Conservation (phyloP, 306 rosid genomes). For the Castanopsis chinensis region DNA sequence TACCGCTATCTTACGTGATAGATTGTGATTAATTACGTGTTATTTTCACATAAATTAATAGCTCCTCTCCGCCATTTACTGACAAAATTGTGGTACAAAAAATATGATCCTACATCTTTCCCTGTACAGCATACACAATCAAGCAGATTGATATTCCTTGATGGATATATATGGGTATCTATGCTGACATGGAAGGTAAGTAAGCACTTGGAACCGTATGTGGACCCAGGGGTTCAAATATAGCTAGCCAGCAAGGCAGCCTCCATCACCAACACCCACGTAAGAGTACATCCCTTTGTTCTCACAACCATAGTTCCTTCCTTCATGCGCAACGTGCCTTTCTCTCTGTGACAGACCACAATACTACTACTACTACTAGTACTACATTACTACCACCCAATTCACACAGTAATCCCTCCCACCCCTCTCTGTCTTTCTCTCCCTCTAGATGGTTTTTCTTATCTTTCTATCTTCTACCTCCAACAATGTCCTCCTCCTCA, state of each 20-base stretch:
- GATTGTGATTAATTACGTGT: rapidly evolving
- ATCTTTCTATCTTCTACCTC: background rate
- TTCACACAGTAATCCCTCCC: background rate
- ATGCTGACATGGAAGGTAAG: background rate
- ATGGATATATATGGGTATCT: background rate
- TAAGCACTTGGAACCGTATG: background rate
- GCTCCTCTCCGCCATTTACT: no score
- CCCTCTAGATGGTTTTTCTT: background rate
- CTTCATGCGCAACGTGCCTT: background rate
- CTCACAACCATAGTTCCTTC: background rate
- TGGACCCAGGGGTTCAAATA: background rate
- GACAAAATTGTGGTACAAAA: no score
- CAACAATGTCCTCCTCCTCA: constrained; percentile 8
- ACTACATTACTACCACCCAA: no score
- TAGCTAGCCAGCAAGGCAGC: background rate
- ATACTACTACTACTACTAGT: no score
- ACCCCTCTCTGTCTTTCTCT: background rate
- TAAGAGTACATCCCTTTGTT: background rate
- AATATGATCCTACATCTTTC: no score
- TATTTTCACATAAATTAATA: no score
- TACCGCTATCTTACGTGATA: rapidly evolving
- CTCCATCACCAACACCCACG: background rate
- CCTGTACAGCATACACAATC: background rate
- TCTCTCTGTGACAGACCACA: background rate
- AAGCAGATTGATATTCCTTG: background rate